Conservation (phyloP, 768 basidiomycete genomes). For the Russula lepida region DNA sequence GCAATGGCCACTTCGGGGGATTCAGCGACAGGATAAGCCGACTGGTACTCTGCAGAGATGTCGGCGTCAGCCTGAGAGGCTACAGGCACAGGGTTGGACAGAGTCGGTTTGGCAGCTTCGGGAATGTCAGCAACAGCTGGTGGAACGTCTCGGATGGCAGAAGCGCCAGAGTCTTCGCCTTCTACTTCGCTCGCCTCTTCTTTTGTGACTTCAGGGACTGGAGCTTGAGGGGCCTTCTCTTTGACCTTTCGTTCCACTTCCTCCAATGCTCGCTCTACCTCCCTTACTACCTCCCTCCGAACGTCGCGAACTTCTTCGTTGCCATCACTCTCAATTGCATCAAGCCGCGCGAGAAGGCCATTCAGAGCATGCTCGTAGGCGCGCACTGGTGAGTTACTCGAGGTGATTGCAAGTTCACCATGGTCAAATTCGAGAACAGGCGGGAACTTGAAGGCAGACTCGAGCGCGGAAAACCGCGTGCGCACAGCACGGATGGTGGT, state of each 20-base stretch:
- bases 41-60: neutral
- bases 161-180: neutral
- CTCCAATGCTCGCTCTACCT: constrained; percentile 53
- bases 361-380: constrained; percentile 52
- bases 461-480: constrained; percentile 1
- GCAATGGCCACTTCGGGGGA: neutral
- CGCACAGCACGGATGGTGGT: constrained; percentile 8
- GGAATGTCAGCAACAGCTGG: neutral
- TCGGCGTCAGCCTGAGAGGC: neutral
- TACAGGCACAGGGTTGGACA: neutral
- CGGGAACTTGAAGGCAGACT: constrained; percentile 10
- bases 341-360: constrained; percentile 54
- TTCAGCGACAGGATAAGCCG: neutral
- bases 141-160: neutral
- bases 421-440: constrained; percentile 1
- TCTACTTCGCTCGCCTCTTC: neutral
- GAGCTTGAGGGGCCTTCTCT: neutral
- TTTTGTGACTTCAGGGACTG: neutral
- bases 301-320: constrained; percentile 41
- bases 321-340: constrained; percentile 60
- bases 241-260: constrained; percentile 34
- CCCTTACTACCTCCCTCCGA: constrained; percentile 46
- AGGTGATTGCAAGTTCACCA: constrained; percentile 46
- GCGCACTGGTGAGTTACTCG: constrained; percentile 52
- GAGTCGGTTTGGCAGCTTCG: neutral